Evolutionary conservation across 805 yeast genomes (phyloP).

Genomic region (Candida mattraensis): DNA sequence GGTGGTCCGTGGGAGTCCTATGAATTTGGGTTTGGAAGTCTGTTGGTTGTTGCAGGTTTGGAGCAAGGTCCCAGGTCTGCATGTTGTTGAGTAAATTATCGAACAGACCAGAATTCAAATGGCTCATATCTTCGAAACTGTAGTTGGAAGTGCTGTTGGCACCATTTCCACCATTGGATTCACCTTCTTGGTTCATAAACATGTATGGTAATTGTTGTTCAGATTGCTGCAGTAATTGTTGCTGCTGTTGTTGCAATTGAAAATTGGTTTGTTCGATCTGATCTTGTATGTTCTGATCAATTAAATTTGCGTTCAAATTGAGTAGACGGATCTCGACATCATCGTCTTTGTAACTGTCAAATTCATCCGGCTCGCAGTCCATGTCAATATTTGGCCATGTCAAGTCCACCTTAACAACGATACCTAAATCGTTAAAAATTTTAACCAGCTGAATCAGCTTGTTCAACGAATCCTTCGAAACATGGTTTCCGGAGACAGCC

Average conservation of each 20-base stretch:
- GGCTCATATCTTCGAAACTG: constrained; percentile 12
- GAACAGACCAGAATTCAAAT: constrained; percentile 16
- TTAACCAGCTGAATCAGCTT: constrained; percentile 25
- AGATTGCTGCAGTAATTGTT: constrained; percentile 14
- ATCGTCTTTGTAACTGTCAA: constrained; percentile 6
- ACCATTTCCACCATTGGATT: constrained; percentile 1
- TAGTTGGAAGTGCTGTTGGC: constrained; percentile 1
- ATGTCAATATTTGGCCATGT: constrained; percentile 14
- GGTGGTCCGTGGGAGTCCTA: too few relatives aligned
- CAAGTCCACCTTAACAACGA: constrained; percentile 16
- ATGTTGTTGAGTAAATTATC: constrained; percentile 25
- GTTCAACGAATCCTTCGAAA: constrained; percentile 27
- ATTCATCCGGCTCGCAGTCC: constrained; percentile 6
- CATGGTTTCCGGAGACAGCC: constrained; percentile 30
- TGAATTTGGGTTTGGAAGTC: too few relatives aligned
- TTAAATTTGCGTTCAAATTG: constrained; percentile 16
- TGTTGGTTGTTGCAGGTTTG: constrained; percentile 2
- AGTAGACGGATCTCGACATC: constrained; percentile 16
- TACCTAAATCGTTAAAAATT: constrained; percentile 23
- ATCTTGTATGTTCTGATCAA: constrained; percentile 16
- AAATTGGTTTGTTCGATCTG: constrained; percentile 18
- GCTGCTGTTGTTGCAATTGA: constrained; percentile 22
- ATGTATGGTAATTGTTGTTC: constrained; percentile 18
- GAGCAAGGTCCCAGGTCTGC: constrained; percentile 24
- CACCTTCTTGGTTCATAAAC: constrained; percentile 10